Base-by-base conservation (phyloP, 2,329 filamentous ascomycete genomes). In the Sporothrix euskadiensis region DNA sequence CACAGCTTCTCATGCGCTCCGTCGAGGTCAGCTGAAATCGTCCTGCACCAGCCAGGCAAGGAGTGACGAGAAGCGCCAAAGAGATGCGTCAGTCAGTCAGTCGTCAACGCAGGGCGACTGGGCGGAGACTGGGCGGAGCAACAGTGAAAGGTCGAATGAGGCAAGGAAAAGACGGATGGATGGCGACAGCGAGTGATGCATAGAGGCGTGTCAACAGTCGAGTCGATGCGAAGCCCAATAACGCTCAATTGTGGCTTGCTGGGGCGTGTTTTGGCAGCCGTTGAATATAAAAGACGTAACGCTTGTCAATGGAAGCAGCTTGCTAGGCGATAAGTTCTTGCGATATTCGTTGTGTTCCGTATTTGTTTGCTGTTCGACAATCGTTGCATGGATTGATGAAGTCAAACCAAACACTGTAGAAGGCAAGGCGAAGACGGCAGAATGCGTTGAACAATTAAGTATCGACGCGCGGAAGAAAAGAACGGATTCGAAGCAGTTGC, bases 361-460 rank as follows among this genome's bases (percentile, higher is more conserved):
- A 16, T 30, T 71, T 52, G 69, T n/a, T 49, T 35, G 44, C 22
- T 14, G 35, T 19, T 32, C 44, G 32, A 72, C 52, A 26, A 30
- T 35, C n/a, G 41, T 74, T 77, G 79, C 79, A 79, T 79, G 57
- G 78, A 78, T 77, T 73, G 76, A 77, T 75, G 75, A 78, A 75
- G 78, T 77, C 77, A 78, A 77, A 71, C 75, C 74, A 76, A 75
- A 75, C 74, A 71, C 76, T 74, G 75, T 75, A 71, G 73, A 71
- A 73, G 68, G 57, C 70, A 69, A 66, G 54, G 71, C 69, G 76
- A 74, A 16, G 22, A 49, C 74, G 74, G 74, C 59, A 75, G 72
- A 75, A 75, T 71, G 71, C 71, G 72, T 44, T 26, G 69, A 70
- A 63, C 41, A 74, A 76, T 74, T 74, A 73, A 47, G 69, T 71